phyloP scores from a whole-genome alignment of 2,329 filamentous ascomycete genomes.

The Diaporthe batatas region DNA sequence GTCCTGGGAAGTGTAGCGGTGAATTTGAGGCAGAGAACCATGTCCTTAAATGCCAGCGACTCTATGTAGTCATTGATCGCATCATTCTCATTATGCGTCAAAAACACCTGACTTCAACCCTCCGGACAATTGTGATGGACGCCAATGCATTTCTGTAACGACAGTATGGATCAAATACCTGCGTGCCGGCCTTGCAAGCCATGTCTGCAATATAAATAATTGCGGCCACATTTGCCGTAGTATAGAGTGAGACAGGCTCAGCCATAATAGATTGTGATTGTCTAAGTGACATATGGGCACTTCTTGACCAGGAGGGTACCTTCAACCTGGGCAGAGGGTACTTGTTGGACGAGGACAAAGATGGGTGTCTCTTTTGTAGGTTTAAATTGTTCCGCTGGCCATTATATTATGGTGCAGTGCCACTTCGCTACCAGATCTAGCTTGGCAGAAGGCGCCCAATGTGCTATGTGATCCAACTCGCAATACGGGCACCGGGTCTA shows the following conservation, averaged over 20 bases:
- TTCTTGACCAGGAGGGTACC: background rate
- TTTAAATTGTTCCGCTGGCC: background rate
- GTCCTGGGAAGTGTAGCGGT: no score
- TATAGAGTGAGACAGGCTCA: background rate
- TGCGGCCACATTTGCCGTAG: conserved; percentile 6
- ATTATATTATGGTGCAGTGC: background rate
- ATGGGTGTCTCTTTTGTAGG: background rate
- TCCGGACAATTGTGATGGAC: background rate
- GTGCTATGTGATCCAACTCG: background rate
- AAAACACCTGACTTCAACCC: background rate
- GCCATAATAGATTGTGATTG: background rate
- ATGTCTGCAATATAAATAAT: background rate
- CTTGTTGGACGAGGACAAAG: background rate
- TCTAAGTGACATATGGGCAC: background rate
- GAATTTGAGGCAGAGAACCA: background rate
- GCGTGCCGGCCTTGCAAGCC: background rate
- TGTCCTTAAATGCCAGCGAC: background rate
- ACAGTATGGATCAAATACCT: background rate
- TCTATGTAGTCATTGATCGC: background rate
- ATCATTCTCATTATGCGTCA: background rate
- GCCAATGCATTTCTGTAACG: background rate
- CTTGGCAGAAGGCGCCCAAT: background rate
- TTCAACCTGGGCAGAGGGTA: background rate
- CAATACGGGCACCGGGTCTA: no score
- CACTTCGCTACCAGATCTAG: no score